These are phyloP conservation scores for Coleophoma cylindrospora DNA, from an alignment of 2,329 filamentous ascomycete genomes.

Conservation along the genomic window DNA sequence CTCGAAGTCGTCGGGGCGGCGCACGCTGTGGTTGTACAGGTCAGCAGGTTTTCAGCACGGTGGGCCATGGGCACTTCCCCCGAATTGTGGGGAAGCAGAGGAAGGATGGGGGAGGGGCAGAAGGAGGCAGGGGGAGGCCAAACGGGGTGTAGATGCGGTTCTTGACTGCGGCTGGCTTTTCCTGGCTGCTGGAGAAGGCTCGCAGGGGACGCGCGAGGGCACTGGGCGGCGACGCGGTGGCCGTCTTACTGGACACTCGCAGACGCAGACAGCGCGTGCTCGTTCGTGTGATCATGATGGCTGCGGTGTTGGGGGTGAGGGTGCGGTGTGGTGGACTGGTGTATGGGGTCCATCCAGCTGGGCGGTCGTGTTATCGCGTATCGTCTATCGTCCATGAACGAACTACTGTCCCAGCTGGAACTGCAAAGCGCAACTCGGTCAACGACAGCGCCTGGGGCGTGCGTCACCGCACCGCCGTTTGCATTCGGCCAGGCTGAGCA, in stretches of 20 bases:
- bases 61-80: too few relatives aligned
- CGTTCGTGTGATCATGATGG: slow-evolving; percentile 16
- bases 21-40: slow-evolving; percentile 36
- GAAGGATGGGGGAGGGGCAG: background rate
- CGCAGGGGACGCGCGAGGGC: slow-evolving; percentile 7
- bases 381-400: too few relatives aligned
- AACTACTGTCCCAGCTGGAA: too few relatives aligned
- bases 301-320: background rate
- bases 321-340: too few relatives aligned
- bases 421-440: too few relatives aligned
- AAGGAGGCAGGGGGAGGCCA: slow-evolving; percentile 2
- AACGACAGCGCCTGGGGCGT: too few relatives aligned
- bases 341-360: too few relatives aligned
- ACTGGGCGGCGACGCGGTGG: slow-evolving; percentile 1
- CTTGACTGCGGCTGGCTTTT: slow-evolving; percentile 21
- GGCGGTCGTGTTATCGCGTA: too few relatives aligned
- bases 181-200: slow-evolving; percentile 14
- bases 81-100: background rate
- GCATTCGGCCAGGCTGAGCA: too few relatives aligned
- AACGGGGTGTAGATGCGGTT: slow-evolving; percentile 38
- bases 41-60: too few relatives aligned
- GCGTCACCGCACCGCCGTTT: too few relatives aligned
- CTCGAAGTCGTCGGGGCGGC: slow-evolving; percentile 47
- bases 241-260: slow-evolving; percentile 13
- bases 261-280: slow-evolving; percentile 2